Conservation (phyloP, 2,329 filamentous ascomycete genomes). For the Mycosphaerella arachidis region DNA sequence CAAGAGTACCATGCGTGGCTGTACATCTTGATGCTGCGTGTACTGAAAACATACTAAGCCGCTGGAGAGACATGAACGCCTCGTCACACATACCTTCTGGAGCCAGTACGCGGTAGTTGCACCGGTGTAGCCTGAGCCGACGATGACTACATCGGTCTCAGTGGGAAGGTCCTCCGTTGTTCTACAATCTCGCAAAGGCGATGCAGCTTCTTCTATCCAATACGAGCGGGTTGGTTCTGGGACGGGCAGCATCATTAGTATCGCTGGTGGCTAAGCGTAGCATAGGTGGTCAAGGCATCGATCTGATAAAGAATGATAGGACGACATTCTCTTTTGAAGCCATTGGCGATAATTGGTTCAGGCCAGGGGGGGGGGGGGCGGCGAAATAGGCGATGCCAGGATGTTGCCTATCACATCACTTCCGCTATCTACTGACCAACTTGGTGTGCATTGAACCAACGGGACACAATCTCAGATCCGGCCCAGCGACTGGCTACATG, state of each 20-base stretch:
- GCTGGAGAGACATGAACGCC: background rate
- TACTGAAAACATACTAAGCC: constrained; percentile 2
- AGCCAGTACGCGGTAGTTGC: constrained; percentile 31
- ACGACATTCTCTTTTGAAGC: background rate
- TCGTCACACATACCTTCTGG: constrained; percentile 18
- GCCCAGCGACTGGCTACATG: too few relatives aligned
- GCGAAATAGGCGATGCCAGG: background rate
- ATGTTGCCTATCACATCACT: background rate
- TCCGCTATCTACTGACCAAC: background rate
- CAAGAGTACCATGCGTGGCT: constrained; percentile 18
- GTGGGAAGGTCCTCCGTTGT: constrained; percentile 23
- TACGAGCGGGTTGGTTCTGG: constrained; percentile 21
- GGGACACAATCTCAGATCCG: too few relatives aligned
- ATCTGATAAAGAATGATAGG: background rate
- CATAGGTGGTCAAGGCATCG: background rate
- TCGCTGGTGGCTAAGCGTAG: background rate
- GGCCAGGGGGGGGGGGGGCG: background rate
- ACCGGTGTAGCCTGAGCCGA: constrained; percentile 50
- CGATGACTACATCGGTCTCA: constrained; percentile 44
- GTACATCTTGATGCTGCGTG: constrained; percentile 10
- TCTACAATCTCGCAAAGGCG: constrained; percentile 16
- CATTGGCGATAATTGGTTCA: too few relatives aligned
- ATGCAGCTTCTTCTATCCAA: constrained; percentile 26
- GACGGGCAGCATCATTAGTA: constrained; percentile 16
- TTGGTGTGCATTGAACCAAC: background rate